phyloP scores from a whole-genome alignment of 805 yeast genomes.

The Barnettozyma sp. region DNA sequence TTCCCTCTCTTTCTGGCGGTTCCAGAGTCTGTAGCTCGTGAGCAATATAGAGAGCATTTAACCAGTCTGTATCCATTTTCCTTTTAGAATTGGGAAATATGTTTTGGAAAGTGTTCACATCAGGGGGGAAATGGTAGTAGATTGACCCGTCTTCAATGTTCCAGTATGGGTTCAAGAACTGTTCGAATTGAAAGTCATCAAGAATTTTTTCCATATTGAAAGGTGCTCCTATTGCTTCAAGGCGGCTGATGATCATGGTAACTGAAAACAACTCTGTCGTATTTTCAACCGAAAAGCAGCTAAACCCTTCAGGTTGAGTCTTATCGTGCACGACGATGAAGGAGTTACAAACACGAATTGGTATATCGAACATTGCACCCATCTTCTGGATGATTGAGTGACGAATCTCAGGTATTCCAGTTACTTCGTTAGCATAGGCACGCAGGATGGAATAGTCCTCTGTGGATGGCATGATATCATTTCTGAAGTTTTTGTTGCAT shows the following conservation, averaged over 20 bases:
- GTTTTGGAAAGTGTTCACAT: constrained; percentile 1
- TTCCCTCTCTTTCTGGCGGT: neutral
- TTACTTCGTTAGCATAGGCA: constrained; percentile 9
- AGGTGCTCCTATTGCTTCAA: neutral
- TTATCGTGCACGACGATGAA: constrained; percentile 4
- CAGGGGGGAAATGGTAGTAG: constrained; percentile 8
- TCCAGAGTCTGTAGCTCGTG: neutral
- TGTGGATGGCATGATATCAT: constrained; percentile 9
- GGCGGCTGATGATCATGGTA: neutral
- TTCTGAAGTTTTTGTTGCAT: constrained; percentile 5
- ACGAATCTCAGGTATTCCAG: constrained; percentile 7
- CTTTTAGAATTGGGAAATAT: constrained; percentile 3
- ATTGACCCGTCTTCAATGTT: constrained; percentile 9
- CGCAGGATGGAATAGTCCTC: constrained; percentile 10
- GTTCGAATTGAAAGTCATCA: constrained; percentile 2
- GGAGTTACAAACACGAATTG: constrained; percentile 4
- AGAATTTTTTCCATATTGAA: constrained; percentile 4
- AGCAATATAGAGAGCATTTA: constrained; percentile 1
- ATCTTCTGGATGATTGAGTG: constrained; percentile 8
- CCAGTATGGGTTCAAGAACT: constrained; percentile 3
- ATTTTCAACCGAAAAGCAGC: constrained; percentile 5
- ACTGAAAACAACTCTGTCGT: neutral
- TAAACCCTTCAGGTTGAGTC: constrained; percentile 1
- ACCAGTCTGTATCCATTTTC: constrained; percentile 6
- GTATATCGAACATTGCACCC: constrained; percentile 1